Percentiles rank a stretch among this genome's conserved stretches.
Evolutionary conservation across 2,329 filamentous ascomycete genomes (phyloP).

Genomic region (Aquanectria penicillioides): DNA sequence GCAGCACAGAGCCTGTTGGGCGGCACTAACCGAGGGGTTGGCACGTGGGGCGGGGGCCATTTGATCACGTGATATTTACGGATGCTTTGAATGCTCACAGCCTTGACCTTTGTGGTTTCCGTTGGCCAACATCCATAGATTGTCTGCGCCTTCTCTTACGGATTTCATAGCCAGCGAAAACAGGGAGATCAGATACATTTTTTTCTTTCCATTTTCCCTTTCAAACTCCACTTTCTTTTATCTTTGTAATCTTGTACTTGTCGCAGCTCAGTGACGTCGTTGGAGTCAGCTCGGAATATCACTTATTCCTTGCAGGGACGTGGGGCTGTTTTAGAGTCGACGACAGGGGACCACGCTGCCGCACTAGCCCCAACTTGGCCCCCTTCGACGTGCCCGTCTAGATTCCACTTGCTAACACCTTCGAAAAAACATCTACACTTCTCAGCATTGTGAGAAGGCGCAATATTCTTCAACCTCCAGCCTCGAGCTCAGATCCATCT

Average conservation of each 20-base stretch:
- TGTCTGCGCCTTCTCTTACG: no score
- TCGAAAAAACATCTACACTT: conserved; percentile 47
- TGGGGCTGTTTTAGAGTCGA: conserved; percentile 29
- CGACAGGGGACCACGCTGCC: conserved; percentile 37
- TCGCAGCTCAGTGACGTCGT: conserved; percentile 39
- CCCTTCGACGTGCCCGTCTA: conserved; percentile 48
- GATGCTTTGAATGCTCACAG: no score
- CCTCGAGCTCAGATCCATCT: conserved; percentile 6
- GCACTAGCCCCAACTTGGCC: conserved; percentile 47
- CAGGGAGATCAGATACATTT: no score
- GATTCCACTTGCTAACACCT: conserved; percentile 45
- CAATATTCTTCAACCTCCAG: conserved; percentile 21
- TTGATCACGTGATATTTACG: conserved; percentile 31
- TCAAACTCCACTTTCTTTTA: no score
- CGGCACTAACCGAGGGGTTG: conserved; percentile 44
- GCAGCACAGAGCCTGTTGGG: conserved; percentile 38
- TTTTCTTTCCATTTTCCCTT: no score
- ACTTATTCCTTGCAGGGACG: conserved; percentile 37
- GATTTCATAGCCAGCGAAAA: no score
- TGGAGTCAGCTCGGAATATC: conserved; percentile 35
- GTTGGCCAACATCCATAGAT: no score
- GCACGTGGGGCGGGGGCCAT: conserved; percentile 35
- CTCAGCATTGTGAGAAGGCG: conserved; percentile 24
- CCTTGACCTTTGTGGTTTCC: no score
- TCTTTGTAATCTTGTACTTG: no score